Base-by-base conservation (phyloP, 345 rosid genomes). In the Boechera divaricarpa region DNA sequence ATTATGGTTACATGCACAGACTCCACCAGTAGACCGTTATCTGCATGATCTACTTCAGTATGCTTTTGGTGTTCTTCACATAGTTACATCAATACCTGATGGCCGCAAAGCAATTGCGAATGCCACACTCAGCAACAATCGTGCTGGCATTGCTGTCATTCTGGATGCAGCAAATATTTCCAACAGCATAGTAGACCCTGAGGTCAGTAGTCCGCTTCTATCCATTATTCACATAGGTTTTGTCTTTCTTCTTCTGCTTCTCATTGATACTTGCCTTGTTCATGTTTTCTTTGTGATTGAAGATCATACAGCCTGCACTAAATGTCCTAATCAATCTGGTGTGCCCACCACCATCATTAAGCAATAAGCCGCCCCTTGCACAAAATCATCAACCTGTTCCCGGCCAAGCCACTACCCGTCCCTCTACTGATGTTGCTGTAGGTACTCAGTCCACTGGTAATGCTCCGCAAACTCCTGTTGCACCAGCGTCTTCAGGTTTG, bases 271-370 rank as follows among this genome's bases (percentile, higher is more conserved):
- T 55, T 66, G 1, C 5, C 70, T 47, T 42, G 12, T 59, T 72
- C 35, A 47, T 72, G 76, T 58, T 59, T 39, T 85, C 4, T 55
- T 38, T 21, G 54, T 31, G 63, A 77, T 73, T 86, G 84, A 87
- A 95, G 99, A 91, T 91, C 49, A 87, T 92, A 85, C 99, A 92
- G 87, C 92, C 96, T 71, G 98, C 99, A 51, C 82, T 95, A 68
- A 91, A 86, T 83, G 96, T 92, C 73, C 83, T 95, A 61, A 87
- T 95, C 83, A 92, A 91, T 81, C 93, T 95, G 79, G 99, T 95
- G 74, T 95, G 99, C 69, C 97, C 98, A 45, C 99, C 99, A 5
- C 99, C 99, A 83, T 92, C 99, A 67, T 85, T 95, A 72, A 95
- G 97, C 86, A 90, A 90, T 62, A 95, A 86, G 79, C 90, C 92